Evolutionary conservation across 768 basidiomycete genomes (phyloP), one percentile per base, ranked within the genome.

Genomic region (Hydnum rufescens): DNA sequence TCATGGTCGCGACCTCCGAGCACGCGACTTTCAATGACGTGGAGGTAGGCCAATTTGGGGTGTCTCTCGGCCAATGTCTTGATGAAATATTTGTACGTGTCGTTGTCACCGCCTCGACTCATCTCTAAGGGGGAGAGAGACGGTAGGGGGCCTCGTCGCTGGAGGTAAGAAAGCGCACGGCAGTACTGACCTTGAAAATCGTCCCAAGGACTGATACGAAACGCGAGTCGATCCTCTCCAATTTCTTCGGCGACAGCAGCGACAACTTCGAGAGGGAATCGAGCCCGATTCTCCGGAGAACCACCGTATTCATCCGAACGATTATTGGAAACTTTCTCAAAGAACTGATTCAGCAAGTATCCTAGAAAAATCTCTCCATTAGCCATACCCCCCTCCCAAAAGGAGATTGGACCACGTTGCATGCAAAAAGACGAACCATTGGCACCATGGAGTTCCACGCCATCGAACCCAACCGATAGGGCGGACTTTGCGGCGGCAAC

Each of bases 271-370:
- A 85, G 68, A 2, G 80, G 71, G 56, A 76, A 75, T 26, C 82
- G 76, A 53, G 82, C 62, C 31, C 86, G 75, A 67, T 87, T 86
- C 58, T 77, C 76, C 32, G 88, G 67, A 4, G 71, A 63, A 2
- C 85, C 85, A 6, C 86, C 85, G 60, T 80, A 86, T 26, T 66
- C 42, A 63, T 89, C 88, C 4, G 70, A 71, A 29, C 84, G 77
- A 4, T 62, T 63, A 68, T 90, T 88, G 13, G 79, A 80, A 29
- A 85, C 61, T 1, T 84, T 84, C 2, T 80, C 82, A 5, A 79
- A 60, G 65, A 87, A 89, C 22, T 67, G 61, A 61, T 77, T 73
- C 1, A 79, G 29, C n/a, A 82, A 71, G 60, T 80, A 80, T 28
- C 77, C 81, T 25, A 22, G n/a, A n/a, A n/a, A n/a, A n/a, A n/a